Evolutionary conservation across 2,329 filamentous ascomycete genomes (phyloP).

Genomic region (Pyrenophora seminiperda): DNA sequence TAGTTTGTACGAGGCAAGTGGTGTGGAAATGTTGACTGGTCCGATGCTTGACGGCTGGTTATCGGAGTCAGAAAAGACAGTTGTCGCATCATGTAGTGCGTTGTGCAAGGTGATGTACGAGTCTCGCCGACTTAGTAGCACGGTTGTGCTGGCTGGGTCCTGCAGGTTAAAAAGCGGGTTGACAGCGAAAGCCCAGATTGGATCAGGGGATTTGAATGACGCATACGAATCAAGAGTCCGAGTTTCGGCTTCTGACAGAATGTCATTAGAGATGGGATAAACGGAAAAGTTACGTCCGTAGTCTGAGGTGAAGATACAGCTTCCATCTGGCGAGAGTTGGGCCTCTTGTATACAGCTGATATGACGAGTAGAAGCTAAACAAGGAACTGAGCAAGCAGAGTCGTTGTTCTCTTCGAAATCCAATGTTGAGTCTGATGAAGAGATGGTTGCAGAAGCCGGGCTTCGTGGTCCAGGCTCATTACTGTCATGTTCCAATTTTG

Average conservation of each 20-base stretch:
- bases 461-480: neutral
- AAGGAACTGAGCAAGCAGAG: neutral
- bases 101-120: conserved; percentile 64
- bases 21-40: conserved; percentile 31
- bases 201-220: conserved; percentile 53
- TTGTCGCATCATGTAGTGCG: conserved; percentile 52
- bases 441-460: neutral
- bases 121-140: conserved; percentile 59
- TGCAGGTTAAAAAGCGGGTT: conserved; percentile 62
- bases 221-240: conserved; percentile 53
- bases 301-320: conserved; percentile 60
- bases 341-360: conserved; percentile 39
- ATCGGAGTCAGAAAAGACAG: conserved; percentile 12
- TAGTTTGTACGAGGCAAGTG: conserved; percentile 60
- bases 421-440: conserved; percentile 6
- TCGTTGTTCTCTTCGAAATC: conserved; percentile 4
- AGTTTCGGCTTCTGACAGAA: conserved; percentile 10
- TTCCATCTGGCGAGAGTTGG: conserved; percentile 58
- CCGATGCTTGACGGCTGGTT: neutral
- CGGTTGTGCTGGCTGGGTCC: conserved; percentile 55
- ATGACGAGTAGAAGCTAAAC: neutral
- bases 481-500: neutral
- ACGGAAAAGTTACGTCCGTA: conserved; percentile 61
- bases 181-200: conserved; percentile 59
- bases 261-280: conserved; percentile 40